Evolutionary conservation across 192 early-diverging fungal genomes (phyloP).

Genomic region (Coemansia sp.): DNA sequence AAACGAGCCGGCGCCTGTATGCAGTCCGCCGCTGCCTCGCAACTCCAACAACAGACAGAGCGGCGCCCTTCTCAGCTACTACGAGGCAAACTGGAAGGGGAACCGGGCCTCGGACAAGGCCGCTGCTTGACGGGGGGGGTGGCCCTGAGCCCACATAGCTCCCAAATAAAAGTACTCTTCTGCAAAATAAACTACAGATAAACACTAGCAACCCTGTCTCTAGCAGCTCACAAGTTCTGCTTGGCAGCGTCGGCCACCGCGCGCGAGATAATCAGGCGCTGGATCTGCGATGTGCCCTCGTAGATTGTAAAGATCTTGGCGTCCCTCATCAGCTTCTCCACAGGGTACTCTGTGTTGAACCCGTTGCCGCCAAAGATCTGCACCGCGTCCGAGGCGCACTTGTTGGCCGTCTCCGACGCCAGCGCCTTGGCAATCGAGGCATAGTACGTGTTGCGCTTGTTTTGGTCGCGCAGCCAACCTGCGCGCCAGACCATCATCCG

Average conservation of each 20-base stretch:
- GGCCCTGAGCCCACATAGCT: too few relatives aligned
- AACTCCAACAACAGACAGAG: slow-evolving; percentile 11
- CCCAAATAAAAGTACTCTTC: too few relatives aligned
- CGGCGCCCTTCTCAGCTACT: slow-evolving; percentile 2
- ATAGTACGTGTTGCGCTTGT: slow-evolving; percentile 84
- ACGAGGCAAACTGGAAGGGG: background rate
- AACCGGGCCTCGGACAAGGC: too few relatives aligned
- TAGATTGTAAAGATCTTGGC: slow-evolving; percentile 96
- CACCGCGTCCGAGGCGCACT: slow-evolving; percentile 79
- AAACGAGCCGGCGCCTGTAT: slow-evolving; percentile 14
- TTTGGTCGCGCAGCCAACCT: slow-evolving; percentile 79
- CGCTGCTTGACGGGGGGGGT: too few relatives aligned
- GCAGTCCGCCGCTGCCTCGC: slow-evolving; percentile 6
- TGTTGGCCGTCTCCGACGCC: slow-evolving; percentile 77
- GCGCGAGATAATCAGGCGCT: slow-evolving; percentile 86
- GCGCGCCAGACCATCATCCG: slow-evolving; percentile 83
- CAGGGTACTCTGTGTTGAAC: slow-evolving; percentile 82
- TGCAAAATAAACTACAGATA: background rate
- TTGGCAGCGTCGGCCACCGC: slow-evolving; percentile 60
- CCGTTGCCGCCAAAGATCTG: slow-evolving; percentile 96
- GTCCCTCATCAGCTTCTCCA: slow-evolving; percentile 93
- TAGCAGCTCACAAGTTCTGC: slow-evolving; percentile 12
- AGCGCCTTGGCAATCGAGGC: slow-evolving; percentile 92
- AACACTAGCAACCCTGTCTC: too few relatives aligned
- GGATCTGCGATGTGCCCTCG: slow-evolving; percentile 94